phyloP scores from a whole-genome alignment of 2,329 filamentous ascomycete species.

The Fusarium marasasianum region DNA sequence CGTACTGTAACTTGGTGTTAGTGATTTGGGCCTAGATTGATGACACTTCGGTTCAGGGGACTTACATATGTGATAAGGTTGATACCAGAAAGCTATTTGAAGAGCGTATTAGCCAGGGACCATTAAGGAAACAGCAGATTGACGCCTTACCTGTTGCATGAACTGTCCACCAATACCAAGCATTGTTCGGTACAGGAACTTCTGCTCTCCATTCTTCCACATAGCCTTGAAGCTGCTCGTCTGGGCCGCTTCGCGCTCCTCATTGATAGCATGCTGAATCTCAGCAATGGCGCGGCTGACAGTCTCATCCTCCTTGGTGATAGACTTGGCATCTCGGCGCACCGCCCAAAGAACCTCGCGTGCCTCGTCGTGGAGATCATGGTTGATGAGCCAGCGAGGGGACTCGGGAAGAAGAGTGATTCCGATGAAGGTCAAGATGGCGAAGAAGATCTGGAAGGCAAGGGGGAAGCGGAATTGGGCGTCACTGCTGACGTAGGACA shows the following conservation, averaged over 20 bases:
- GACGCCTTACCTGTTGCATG: slow-evolving; percentile 49
- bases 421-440: slow-evolving; percentile 47
- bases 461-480: slow-evolving; percentile 57
- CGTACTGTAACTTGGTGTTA: slow-evolving; percentile 38
- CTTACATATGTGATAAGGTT: slow-evolving; percentile 48
- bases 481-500: slow-evolving; percentile 48
- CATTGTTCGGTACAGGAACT: slow-evolving; percentile 51
- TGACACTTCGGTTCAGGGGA: neutral
- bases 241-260: slow-evolving; percentile 51
- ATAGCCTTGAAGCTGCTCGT: slow-evolving; percentile 48
- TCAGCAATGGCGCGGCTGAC: slow-evolving; percentile 45
- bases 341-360: slow-evolving; percentile 47
- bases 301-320: slow-evolving; percentile 40
- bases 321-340: slow-evolving; percentile 39
- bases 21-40: neutral
- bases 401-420: slow-evolving; percentile 55
- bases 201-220: slow-evolving; percentile 54
- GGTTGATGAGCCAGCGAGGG: slow-evolving; percentile 52
- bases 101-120: neutral
- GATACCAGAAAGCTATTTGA: slow-evolving; percentile 41
- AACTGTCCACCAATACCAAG: slow-evolving; percentile 56
- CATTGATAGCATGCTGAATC: slow-evolving; percentile 52
- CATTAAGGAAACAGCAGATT: neutral
- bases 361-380: slow-evolving; percentile 55
- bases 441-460: slow-evolving; percentile 55